Evolutionary conservation across 495 filamentous ascomycete genomes (phyloP).

Genomic region (Podospora tetraspora): DNA sequence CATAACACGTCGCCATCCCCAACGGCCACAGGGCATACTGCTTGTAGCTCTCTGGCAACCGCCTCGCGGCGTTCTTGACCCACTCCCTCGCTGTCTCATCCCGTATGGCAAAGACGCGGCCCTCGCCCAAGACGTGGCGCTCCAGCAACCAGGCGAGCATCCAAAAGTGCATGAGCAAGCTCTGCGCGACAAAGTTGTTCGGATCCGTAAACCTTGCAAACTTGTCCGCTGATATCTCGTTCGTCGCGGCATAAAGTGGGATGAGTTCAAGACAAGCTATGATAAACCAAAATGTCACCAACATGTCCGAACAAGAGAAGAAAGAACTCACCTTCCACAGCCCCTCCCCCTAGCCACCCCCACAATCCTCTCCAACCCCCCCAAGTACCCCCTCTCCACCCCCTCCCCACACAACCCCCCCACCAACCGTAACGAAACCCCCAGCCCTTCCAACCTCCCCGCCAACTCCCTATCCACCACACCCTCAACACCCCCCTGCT

Average conservation of each 20-base stretch:
- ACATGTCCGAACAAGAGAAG: neutral
- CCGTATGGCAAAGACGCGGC: slow-evolving; percentile 5
- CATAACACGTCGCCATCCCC: slow-evolving; percentile 3
- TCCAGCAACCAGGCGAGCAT: slow-evolving; percentile 11
- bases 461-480: slow-evolving; percentile 2
- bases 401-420: slow-evolving; percentile 2
- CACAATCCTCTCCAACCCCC: neutral
- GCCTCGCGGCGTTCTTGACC: slow-evolving; percentile 10
- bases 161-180: slow-evolving; percentile 43
- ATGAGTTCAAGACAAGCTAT: slow-evolving; percentile 16
- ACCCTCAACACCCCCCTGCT: no score
- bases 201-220: slow-evolving; percentile 40
- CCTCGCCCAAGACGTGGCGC: neutral
- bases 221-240: slow-evolving; percentile 28
- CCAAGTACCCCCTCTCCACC: slow-evolving; percentile 1
- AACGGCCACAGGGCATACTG: slow-evolving; percentile 16
- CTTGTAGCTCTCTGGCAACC: slow-evolving; percentile 8
- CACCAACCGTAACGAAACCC: neutral
- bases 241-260: slow-evolving; percentile 11
- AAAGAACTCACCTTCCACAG: neutral
- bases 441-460: neutral
- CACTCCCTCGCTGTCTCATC: slow-evolving; percentile 6
- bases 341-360: neutral
- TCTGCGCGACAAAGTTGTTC: slow-evolving; percentile 34
- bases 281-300: neutral